A percentile compares a stretch with the other conserved stretches of the same genome.
Evolutionary conservation across 306 rosid genomes (phyloP).

Genomic region (Senna siamea): DNA sequence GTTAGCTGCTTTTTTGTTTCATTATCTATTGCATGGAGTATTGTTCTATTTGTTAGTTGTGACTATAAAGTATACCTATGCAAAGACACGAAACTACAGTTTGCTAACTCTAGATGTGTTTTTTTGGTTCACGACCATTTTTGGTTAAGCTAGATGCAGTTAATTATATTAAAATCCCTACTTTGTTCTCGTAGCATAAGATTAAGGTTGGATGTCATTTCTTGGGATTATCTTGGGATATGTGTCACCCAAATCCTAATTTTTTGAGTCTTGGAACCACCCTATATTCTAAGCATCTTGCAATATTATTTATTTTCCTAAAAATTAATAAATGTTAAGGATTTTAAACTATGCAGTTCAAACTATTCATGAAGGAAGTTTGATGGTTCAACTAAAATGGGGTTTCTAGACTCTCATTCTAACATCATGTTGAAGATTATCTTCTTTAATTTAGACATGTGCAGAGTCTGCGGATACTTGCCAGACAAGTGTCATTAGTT

Average conservation of each 20-base stretch:
- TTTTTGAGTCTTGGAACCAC: too few species aligned
- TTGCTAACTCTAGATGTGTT: neutral
- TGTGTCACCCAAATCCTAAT: too few species aligned
- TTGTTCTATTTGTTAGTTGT: constrained; percentile 6
- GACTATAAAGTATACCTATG: neutral
- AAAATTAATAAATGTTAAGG: neutral
- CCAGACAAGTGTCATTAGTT: neutral
- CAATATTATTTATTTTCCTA: neutral
- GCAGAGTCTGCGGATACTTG: too few species aligned
- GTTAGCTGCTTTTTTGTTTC: neutral
- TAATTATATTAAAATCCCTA: neutral
- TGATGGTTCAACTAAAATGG: neutral
- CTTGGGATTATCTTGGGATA: too few species aligned
- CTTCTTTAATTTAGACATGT: too few species aligned
- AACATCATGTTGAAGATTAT: neutral
- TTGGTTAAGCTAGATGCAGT: constrained; percentile 24
- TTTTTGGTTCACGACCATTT: neutral
- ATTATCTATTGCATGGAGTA: neutral
- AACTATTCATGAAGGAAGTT: neutral
- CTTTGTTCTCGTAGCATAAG: constrained; percentile 14
- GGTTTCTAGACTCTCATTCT: neutral
- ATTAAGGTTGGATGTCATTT: neutral
- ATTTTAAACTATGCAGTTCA: neutral
- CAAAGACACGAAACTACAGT: neutral
- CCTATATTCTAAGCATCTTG: neutral